phyloP scores from a whole-genome alignment of 2,329 filamentous ascomycete genomes.

The Penicillium sp. region DNA sequence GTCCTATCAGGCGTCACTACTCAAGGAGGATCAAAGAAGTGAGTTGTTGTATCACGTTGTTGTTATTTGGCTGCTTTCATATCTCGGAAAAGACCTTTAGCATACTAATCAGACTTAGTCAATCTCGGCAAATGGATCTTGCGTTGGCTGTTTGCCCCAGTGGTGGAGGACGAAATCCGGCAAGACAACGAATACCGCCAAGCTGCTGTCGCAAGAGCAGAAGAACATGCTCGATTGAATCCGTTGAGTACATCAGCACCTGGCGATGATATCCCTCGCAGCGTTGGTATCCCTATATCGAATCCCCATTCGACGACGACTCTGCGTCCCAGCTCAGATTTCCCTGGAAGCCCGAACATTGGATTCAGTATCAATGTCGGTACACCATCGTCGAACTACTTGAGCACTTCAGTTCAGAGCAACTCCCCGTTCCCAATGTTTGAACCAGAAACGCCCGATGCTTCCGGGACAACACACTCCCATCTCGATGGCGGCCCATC shows the following conservation, averaged over 20 bases:
- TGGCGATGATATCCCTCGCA: conserved; percentile 48
- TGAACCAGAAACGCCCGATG: conserved; percentile 33
- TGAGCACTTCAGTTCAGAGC: conserved; percentile 33
- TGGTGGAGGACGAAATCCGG: conserved; percentile 86
- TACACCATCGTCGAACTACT: conserved; percentile 31
- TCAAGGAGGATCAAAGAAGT: conserved; percentile 92
- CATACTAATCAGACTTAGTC: conserved; percentile 53
- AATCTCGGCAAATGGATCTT: conserved; percentile 97
- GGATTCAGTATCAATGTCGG: conserved; percentile 76
- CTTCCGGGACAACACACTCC: conserved; percentile 53
- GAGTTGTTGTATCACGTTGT: conserved; percentile 36
- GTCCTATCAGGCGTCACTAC: conserved; percentile 66
- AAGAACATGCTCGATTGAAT: conserved; percentile 57
- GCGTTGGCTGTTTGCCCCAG: conserved; percentile 81
- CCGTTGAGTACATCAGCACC: conserved; percentile 60
- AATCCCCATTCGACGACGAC: conserved; percentile 49
- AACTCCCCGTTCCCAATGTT: conserved; percentile 31
- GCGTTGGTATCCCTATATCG: conserved; percentile 30
- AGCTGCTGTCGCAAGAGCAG: conserved; percentile 62
- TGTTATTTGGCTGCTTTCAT: neutral
- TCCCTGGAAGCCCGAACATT: conserved; percentile 62
- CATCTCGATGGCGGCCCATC: conserved; percentile 43
- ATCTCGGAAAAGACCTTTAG: neutral
- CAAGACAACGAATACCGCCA: conserved; percentile 74
- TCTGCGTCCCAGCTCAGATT: conserved; percentile 62